Evolutionary conservation across 768 basidiomycete species (phyloP).

Genomic region (Hebeloma cylindrosporum): DNA sequence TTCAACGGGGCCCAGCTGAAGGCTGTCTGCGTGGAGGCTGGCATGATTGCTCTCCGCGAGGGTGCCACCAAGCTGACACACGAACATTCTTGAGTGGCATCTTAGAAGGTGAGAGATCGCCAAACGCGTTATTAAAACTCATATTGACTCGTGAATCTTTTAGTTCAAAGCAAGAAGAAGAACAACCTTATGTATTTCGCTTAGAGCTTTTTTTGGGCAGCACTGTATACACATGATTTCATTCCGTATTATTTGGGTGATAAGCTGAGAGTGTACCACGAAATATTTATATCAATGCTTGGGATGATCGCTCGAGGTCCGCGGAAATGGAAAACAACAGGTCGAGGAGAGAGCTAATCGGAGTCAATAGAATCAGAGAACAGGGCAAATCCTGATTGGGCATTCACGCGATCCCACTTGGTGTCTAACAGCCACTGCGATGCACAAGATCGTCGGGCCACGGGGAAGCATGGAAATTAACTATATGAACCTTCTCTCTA

Average conservation of each 20-base stretch:
- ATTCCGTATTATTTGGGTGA: neutral
- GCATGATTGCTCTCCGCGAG: conserved; percentile 96
- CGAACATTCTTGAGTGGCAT: conserved; percentile 94
- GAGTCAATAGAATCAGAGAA: conserved; percentile 13
- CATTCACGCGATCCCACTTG: conserved; percentile 12
- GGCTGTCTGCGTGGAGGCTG: conserved; percentile 98
- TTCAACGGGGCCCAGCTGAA: conserved; percentile 98
- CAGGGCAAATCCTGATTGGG: conserved; percentile 24
- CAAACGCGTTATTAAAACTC: conserved; percentile 5
- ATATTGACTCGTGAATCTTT: conserved; percentile 24
- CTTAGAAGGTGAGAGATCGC: conserved; percentile 62
- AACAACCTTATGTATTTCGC: conserved; percentile 96
- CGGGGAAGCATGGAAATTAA: conserved; percentile 23
- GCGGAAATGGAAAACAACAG: conserved; percentile 1
- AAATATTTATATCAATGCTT: neutral
- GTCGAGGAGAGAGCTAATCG: conserved; percentile 8
- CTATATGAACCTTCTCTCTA: conserved; percentile 19
- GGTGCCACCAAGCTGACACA: conserved; percentile 87
- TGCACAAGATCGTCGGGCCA: conserved; percentile 29
- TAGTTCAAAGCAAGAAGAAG: conserved; percentile 99
- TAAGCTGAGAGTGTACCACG: neutral
- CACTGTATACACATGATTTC: neutral
- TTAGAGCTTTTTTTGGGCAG: conserved; percentile 34
- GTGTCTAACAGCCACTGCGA: conserved; percentile 22
- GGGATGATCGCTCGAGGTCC: neutral